Evolutionary conservation across 2,329 filamentous ascomycete species (phyloP).

Genomic region (Fusarium anguioides): DNA sequence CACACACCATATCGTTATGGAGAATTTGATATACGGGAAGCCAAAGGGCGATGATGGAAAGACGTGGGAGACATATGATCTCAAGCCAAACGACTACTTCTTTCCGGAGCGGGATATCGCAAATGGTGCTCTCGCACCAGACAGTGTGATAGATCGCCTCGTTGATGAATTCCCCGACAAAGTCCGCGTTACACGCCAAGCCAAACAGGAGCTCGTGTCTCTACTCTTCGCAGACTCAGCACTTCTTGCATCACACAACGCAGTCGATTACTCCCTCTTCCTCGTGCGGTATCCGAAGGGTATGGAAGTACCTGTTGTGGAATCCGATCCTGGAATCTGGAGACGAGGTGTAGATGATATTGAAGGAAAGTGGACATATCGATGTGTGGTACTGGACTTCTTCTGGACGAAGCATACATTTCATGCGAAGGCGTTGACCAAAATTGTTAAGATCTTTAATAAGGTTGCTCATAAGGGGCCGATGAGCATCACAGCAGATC

Average conservation of each 20-base stretch:
- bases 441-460: constrained; percentile 73
- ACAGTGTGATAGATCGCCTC: constrained; percentile 73
- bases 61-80: constrained; percentile 77
- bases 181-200: constrained; percentile 64
- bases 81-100: constrained; percentile 81
- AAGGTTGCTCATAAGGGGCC: constrained; percentile 71
- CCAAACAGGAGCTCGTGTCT: constrained; percentile 66
- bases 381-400: constrained; percentile 77
- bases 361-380: constrained; percentile 74
- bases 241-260: constrained; percentile 70
- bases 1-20: constrained; percentile 81
- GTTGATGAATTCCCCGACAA: constrained; percentile 76
- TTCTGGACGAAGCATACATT: constrained; percentile 82
- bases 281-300: constrained; percentile 62
- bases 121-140: constrained; percentile 69
- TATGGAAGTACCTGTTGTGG: background rate
- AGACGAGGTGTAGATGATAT: constrained; percentile 69
- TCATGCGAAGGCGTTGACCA: constrained; percentile 73
- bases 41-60: constrained; percentile 50
- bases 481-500: constrained; percentile 80
- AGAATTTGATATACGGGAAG: constrained; percentile 76
- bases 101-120: constrained; percentile 79
- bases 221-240: constrained; percentile 71
- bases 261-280: constrained; percentile 81
- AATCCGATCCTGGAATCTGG: constrained; percentile 58